Evolutionary conservation across 495 filamentous ascomycete species (phyloP), one percentile per base, ranked within the genome.

Genomic region (Tuber melanosporum): DNA sequence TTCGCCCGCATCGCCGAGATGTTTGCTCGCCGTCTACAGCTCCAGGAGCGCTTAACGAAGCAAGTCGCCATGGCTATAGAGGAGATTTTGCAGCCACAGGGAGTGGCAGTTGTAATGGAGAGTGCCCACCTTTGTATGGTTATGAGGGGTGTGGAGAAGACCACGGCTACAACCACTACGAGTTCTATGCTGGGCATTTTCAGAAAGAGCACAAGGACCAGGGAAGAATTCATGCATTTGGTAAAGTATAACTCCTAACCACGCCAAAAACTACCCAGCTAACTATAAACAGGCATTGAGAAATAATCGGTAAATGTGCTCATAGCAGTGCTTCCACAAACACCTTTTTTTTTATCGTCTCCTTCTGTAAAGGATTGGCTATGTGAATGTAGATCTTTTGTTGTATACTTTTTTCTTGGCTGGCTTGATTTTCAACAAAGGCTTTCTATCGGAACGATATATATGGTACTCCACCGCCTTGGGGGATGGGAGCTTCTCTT

Each of bases 111-210:
- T 14, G 94, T 99, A 71, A 97, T 98, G 92, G 96, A 99, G 83
- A 95, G 93, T 45, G 93, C 91, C 80, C 95, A 99, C 86, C 87
- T 98, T n/a, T 98, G 95, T 87, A 98, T 98, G 94, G 95, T 97
- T 2, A 86, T 86, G 85, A 88, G 94, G 39, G 94, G 94, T 1
- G 94, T 98, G 42, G 89, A 97, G 84, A 98, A 99, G 87, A 92
- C 93, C 9, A 89, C 89, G 69, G 91, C 92, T 70, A 92, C 87
- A 20, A 98, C 96, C 17, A 95, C 93, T 43, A 98, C 95, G 46
- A 98, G 94, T 85, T 98, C 95, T 82, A 97, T 98, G 87, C 88
- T 98, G 42, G 96, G 95, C 39, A 92, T 93, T 83, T 96, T 98
- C 88, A 91, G 95, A 80, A 91, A 91, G 36, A 94, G 92, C 82